Base-by-base conservation (phyloP, 2,329 filamentous ascomycete genomes). In the Scortechinia acanthostroma region DNA sequence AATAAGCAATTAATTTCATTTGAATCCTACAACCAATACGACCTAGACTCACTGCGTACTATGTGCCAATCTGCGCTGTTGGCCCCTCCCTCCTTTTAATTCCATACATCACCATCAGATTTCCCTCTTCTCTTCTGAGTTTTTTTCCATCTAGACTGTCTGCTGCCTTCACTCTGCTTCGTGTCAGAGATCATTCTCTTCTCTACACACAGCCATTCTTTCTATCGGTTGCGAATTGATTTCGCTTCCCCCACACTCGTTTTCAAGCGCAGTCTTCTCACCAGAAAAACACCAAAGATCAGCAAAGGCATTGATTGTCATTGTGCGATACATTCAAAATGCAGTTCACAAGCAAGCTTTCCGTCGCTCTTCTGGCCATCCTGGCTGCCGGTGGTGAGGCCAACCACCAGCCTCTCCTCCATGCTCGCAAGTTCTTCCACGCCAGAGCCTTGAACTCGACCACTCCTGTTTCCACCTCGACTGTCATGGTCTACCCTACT, bases 311-410 rank as follows among this genome's bases (percentile, higher is more conserved):
- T 40, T 40, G 35, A 40, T 17, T 40, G 35, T 40, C 35, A 6
- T 17, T 19, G 6, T 10, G 6, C 17, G 37, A 22, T 23, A 45
- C 22, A 42, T 47, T 46, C 53, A 59, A 46, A 35, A 67, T 67
- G 64, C 58, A 61, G 43, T 53, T 64, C 49, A 49, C 57, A 44
- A 54, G 52, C 56, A 64, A 55, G 46, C 51, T 64, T 42, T 51
- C 63, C 43, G 59, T 58, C 22, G 56, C 55, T 46, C 52, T 64
- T 42, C 51, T 64, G 44, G 59, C 58, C 21, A 56, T 58, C 43
- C 51, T 66, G 45, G 63, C 59, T 45, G 55, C 60, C 25, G 44
- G 60, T 25, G 55, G 55, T 42, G 57, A 64, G 47, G 63, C 64
- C 43, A 53, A 51, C 33, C 51, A 47, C 51, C 53, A 50, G n/a